Evolutionary conservation across 805 yeast species (phyloP), one percentile per base, ranked within the genome.

Genomic region (Scheffersomyces spartinae): DNA sequence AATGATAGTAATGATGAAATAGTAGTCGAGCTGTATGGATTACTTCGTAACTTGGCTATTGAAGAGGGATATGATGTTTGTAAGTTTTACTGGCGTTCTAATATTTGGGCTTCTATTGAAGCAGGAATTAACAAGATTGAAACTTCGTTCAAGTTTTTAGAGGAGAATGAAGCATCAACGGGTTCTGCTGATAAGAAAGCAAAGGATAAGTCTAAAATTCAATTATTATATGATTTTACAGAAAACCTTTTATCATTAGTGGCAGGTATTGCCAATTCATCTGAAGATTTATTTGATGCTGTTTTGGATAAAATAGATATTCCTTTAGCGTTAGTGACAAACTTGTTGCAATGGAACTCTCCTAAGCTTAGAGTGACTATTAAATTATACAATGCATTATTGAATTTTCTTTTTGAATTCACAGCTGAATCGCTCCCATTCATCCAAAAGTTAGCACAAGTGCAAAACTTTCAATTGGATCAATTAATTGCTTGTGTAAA

Each of bases 61-160:
- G 94, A 83, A 43, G 94, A 85, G 51, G 96, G 95, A 12, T 76
- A 82, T 39, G 94, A 83, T 35, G 67, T 83, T 18, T 72, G 84
- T 15, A 68, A 71, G 12, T 71, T 69, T 46, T 47, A 81, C 27
- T 79, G 93, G 81, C 69, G 96, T 44, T 71, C 73, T 10, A 73
- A 79, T 33, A 71, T 88, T 21, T 76, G 94, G 80, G 59, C 67
- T 0, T 52, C 68, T 15, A 61, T 84, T 20, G 68, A 63, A 24
- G 35, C 46, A 4, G 68, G 74, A 2, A 52, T 82, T 22, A 45
- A 46, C 1, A 74, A 74, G 33, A 63, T 74, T 13, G 45, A 57
- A 18, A 46, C 43, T 1, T 70, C 83, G 0, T 55, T 76, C 22
- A 46, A 55, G 13, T 62, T 56, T 32, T 41, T 68, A 29, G 45